Base-by-base conservation (phyloP, 495 filamentous ascomycete species). In the Lophium mytilinum region DNA sequence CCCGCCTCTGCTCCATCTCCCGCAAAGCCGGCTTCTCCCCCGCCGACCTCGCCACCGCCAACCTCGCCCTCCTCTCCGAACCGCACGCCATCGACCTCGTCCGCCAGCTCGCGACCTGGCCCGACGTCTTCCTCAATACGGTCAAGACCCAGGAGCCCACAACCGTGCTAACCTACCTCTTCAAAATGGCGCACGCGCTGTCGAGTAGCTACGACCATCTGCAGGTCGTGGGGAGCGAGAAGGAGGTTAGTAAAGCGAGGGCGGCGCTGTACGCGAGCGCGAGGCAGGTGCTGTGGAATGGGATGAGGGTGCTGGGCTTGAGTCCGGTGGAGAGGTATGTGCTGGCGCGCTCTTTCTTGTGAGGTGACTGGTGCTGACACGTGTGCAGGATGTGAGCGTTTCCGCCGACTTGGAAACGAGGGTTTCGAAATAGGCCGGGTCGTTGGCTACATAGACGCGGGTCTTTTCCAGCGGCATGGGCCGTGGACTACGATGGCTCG, bases 131-230 rank as follows among this genome's bases (percentile, higher is more conserved):
- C 34, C 58, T 80, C 41, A 79, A 82, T 53, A 83, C 84, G 6
- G 69, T 74, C 59, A 83, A 80, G 72, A 84, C 80, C 12, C 74
- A 81, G 45, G 84, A 88, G 69, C 83, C 84, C 15, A 72, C 81
- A 43, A 84, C 81, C 7, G 76, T 74, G 37, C 62, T 74, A 39
- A 72, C 66, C 43, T 74, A 74, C 56, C 60, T 74, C 46, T 74
- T 74, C 64, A 69, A 68, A 62, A 69, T 74, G 68, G 66, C 66
- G 41, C 72, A 74, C 62, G 50, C 61, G 56, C 41, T 73, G 35
- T 66, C 58, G 36, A 58, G 53, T 4, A 68, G 65, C 46, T 74
- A 74, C 55, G 68, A 73, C 40, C 66, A 70, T 40, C 60, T 73
- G 39, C 69, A 72, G 55, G 63, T 67, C 11, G 61, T 69, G 37